These are phyloP conservation scores for Coemansia sp. DNA, from an alignment of 192 early-diverging fungal genomes.

Conservation along the genomic window DNA sequence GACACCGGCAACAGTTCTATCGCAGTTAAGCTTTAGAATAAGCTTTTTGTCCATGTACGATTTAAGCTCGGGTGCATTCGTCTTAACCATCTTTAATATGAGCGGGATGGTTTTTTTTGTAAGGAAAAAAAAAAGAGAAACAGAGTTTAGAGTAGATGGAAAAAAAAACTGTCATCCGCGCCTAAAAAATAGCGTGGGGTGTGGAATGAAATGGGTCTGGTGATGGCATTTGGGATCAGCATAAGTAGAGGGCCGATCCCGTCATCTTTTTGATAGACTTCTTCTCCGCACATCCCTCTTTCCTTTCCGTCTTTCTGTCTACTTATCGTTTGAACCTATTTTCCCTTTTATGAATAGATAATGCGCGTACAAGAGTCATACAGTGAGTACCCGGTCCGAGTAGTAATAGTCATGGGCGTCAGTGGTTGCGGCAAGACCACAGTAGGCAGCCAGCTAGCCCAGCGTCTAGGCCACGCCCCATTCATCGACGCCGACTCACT, in stretches of 20 bases:
- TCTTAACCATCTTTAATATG: conserved; percentile 57
- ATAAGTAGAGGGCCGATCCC: not conserved
- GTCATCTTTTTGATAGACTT: not conserved
- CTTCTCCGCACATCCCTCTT: not conserved
- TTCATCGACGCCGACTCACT: conserved; percentile 72
- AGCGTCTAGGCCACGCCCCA: conserved; percentile 42
- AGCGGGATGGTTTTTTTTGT: not conserved
- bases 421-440: conserved; percentile 67
- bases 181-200: not conserved
- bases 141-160: not conserved
- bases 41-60: conserved; percentile 93
- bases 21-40: conserved; percentile 88
- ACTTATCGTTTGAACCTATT: not conserved
- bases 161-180: too few relatives aligned
- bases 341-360: conserved; percentile 3
- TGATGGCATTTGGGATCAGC: not conserved
- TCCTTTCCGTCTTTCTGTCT: not conserved
- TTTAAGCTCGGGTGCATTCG: conserved; percentile 67
- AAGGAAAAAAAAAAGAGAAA: not conserved
- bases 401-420: conserved; percentile 66
- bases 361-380: conserved; percentile 40
- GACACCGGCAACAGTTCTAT: conserved; percentile 88
- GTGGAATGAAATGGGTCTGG: not conserved
- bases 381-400: conserved; percentile 52
- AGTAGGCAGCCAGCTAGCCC: conserved; percentile 45